Conservation (phyloP, 2,329 filamentous ascomycete species). For the Sarocladium kiliense region DNA sequence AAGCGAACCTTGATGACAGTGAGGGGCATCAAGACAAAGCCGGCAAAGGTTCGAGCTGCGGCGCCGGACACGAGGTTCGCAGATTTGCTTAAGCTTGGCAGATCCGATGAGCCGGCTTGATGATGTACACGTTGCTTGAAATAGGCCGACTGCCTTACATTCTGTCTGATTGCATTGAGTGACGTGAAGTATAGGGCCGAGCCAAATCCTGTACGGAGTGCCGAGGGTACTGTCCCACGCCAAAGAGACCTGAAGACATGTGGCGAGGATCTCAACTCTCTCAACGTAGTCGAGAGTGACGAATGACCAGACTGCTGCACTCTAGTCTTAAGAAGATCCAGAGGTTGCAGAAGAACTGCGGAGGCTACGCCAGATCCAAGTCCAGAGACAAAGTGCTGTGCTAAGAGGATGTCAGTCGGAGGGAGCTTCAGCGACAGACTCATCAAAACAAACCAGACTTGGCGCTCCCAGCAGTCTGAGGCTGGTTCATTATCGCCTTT, state of each 20-base stretch:
- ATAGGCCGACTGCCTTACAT: conserved; percentile 32
- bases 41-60: conserved; percentile 76
- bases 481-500: background rate
- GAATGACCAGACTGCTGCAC: conserved; percentile 79
- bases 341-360: conserved; percentile 86
- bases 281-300: conserved; percentile 45
- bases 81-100: conserved; percentile 77
- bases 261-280: conserved; percentile 50
- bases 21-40: conserved; percentile 89
- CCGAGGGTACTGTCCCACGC: conserved; percentile 88
- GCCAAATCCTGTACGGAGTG: conserved; percentile 88
- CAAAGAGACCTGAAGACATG: conserved; percentile 67
- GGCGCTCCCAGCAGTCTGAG: conserved; percentile 9
- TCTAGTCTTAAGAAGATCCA: conserved; percentile 93
- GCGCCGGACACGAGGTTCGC: conserved; percentile 85
- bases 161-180: conserved; percentile 75
- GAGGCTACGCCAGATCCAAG: conserved; percentile 82
- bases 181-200: conserved; percentile 91
- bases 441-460: conserved; percentile 12
- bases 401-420: conserved; percentile 30
- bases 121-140: conserved; percentile 17
- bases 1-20: conserved; percentile 97
- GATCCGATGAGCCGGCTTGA: conserved; percentile 54
- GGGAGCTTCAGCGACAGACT: background rate
- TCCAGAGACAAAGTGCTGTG: conserved; percentile 84